Evolutionary conservation across 2,329 filamentous ascomycete species (phyloP), one percentile per base, ranked within the genome.

Genomic region (Aspergillus calidoustus): DNA sequence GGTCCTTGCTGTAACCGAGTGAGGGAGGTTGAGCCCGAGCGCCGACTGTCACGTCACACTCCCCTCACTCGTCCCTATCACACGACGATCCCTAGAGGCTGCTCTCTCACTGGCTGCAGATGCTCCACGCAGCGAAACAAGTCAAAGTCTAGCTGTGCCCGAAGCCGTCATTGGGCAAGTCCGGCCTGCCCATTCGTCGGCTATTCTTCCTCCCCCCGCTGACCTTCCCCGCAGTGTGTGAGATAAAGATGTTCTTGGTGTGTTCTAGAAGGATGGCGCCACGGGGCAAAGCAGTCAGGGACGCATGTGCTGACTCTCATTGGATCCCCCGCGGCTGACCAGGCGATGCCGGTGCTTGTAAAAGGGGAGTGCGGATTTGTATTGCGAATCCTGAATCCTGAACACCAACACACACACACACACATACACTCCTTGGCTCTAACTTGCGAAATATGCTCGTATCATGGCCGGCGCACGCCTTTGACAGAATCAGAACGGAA

Each of bases 211-310:
- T 25, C 13, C 48, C 15, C 25, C 15, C 48, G 15, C 28, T 50
- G 3, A 23, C 11, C 23, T 25, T 17, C 47, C 47, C 48, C n/a
- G n/a, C 43, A 46, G 4, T 46, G 6, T 3, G 28, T 8, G 22
- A 46, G n/a, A 38, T 56, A 41, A 47, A 6, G 7, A 17, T 58
- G 15, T 58, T 58, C 56, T 58, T 60, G n/a, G 31, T 19, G 48
- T 31, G 48, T 52, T 58, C 56, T 58, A 22, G 56, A 58, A 58
- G 34, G 13, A 43, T 58, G 34, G 34, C 15, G 34, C 34, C 34
- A 41, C 15, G 34, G 11, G 34, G 34, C 34, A 28, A 28, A 4
- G 25, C 25, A 28, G 4, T 28, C 6, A 41, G 13, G 34, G 34
- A 11, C 11, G 9, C 31, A 38, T 1, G 5, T 2, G 4, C 6